Base-by-base conservation (phyloP, 345 rosid species). In the Syzygium oleosum region DNA sequence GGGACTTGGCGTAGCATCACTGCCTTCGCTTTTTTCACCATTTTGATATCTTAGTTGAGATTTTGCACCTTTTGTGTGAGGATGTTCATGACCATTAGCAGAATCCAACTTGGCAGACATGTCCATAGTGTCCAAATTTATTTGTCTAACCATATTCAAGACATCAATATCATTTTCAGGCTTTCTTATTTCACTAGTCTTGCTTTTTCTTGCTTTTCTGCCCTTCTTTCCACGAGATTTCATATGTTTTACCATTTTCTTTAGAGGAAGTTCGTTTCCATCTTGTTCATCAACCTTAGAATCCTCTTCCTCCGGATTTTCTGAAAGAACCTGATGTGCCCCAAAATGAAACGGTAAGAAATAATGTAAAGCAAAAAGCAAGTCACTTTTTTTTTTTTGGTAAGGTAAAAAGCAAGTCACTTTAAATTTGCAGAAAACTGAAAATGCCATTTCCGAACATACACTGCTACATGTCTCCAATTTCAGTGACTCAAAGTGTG, bases 141-240 rank as follows among this genome's bases (percentile, higher is more conserved):
- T 96, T 89, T 96, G 98, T 91, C 98, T 94, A 89, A 96, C 99
- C 99, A 96, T 91, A 90, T 95, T 93, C 91, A 98, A 92, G 88
- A 98, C 94, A 89, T 96, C 98, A 54, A 98, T 94, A 92, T 93
- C 98, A 88, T 89, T 93, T 88, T 92, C 95, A 88, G 90, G 92
- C 88, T 90, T 92, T 87, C 91, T 91, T 61, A 87, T 90, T 90
- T 92, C 94, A 88, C 88, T 86, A 86, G 93, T 84, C 89, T 91
- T 91, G 59, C 89, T 89, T 93, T 93, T 96, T 87, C 90, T 92
- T 6, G 4, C 83, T 92, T 90, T 95, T 87, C 91, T 93, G 90
- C 55, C 88, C 92, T 95, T 95, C 89, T 91, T 61, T 90, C 96
- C 95, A 90, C 91, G 93, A 88, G 97, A 93, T 91, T 93, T 98